phyloP scores from a whole-genome alignment of 1,139 yeast species.

The Wickerhamomyces sp. region DNA sequence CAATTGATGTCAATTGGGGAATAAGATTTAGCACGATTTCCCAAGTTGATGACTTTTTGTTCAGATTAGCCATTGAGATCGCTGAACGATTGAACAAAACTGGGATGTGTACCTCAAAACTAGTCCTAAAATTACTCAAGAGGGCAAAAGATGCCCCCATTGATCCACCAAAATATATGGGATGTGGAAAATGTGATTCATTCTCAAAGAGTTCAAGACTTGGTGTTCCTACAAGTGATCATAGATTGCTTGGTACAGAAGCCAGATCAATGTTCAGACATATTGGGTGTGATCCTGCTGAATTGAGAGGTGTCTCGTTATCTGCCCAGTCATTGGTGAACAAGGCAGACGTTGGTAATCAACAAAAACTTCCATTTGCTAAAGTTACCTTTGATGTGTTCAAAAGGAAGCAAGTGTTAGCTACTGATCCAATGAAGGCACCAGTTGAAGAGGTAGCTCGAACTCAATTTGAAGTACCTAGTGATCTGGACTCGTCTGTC shows the following conservation, averaged over 20 bases:
- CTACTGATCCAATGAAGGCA: conserved; percentile 1
- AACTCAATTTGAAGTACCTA: conserved; percentile 24
- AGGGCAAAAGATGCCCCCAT: conserved; percentile 64
- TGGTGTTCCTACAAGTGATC: conserved; percentile 61
- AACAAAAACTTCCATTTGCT: conserved; percentile 39
- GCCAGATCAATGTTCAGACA: conserved; percentile 52
- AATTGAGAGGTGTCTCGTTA: conserved; percentile 75
- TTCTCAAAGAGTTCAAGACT: conserved; percentile 53
- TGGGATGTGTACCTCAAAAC: conserved; percentile 47
- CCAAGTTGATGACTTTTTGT: conserved; percentile 63
- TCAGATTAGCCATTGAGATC: conserved; percentile 56
- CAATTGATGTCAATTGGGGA: conserved; percentile 91
- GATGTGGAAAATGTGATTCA: conserved; percentile 77
- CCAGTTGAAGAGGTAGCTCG: conserved; percentile 11
- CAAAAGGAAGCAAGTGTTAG: not conserved
- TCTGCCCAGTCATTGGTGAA: conserved; percentile 53
- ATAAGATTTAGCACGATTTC: conserved; percentile 59
- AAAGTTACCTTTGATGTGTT: conserved; percentile 9
- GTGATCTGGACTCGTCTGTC: conserved; percentile 27
- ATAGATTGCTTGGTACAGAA: conserved; percentile 58
- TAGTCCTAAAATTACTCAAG: conserved; percentile 62
- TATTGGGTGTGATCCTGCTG: conserved; percentile 56
- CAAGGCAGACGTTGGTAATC: conserved; percentile 33
- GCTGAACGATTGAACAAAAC: conserved; percentile 44
- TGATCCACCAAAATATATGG: conserved; percentile 73